Evolutionary conservation across 192 early-diverging fungal species (phyloP).

Genomic region (Linnemannia elongata): DNA sequence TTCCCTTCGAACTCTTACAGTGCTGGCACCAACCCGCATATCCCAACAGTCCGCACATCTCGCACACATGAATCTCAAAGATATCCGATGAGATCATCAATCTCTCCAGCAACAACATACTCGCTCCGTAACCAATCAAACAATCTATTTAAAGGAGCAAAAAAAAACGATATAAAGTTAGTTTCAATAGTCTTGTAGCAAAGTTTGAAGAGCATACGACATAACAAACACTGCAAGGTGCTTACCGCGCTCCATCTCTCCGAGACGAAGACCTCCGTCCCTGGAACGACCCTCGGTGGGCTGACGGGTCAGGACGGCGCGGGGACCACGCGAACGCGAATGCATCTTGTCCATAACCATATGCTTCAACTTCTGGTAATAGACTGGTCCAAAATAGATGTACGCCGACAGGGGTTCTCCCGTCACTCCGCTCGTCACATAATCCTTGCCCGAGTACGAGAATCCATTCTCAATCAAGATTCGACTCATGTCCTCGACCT

Average conservation of each 20-base stretch:
- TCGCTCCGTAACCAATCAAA: constrained; percentile 96
- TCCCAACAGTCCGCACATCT: constrained; percentile 91
- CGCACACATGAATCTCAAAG: constrained; percentile 94
- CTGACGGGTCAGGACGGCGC: constrained; percentile 92
- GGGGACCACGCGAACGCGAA: constrained; percentile 89
- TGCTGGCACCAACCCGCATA: constrained; percentile 93
- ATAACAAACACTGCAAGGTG: background rate
- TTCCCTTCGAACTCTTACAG: constrained; percentile 87
- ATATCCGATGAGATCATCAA: constrained; percentile 94
- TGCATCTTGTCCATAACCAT: constrained; percentile 99
- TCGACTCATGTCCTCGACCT: constrained; percentile 96
- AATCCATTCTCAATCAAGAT: constrained; percentile 94
- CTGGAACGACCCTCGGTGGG: constrained; percentile 97
- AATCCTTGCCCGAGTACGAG: constrained; percentile 98
- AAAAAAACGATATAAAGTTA: background rate
- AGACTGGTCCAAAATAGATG: constrained; percentile 96
- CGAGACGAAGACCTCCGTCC: constrained; percentile 96
- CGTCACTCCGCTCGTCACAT: constrained; percentile 89
- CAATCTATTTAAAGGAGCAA: constrained; percentile 74
- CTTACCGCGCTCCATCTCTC: constrained; percentile 93
- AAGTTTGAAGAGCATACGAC: background rate
- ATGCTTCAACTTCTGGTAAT: constrained; percentile 99
- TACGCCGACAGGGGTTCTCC: constrained; percentile 94
- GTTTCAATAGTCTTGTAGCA: background rate
- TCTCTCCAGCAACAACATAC: constrained; percentile 92